phyloP scores from a whole-genome alignment of 495 filamentous ascomycete species.

The Friedmanniomyces simplex region DNA sequence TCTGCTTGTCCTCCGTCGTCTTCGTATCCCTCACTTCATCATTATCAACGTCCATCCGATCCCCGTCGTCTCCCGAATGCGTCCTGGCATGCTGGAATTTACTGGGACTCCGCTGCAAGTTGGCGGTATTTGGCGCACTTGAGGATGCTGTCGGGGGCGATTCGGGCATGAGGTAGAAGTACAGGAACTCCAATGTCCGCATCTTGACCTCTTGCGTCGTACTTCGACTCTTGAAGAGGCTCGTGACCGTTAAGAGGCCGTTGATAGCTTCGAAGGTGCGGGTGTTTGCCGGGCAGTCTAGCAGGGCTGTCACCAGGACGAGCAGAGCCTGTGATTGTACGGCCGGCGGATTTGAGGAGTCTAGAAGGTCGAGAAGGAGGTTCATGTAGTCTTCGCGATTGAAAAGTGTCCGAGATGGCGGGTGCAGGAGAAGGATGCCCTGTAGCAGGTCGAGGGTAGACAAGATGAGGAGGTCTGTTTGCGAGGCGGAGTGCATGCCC shows the following conservation, averaged over 20 bases:
- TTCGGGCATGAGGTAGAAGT: conserved; percentile 97
- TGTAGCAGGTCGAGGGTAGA: conserved; percentile 84
- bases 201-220: conserved; percentile 83
- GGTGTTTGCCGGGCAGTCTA: conserved; percentile 73
- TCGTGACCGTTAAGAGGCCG: conserved; percentile 85
- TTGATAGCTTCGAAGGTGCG: conserved; percentile 89
- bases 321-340: conserved; percentile 85
- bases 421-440: conserved; percentile 81
- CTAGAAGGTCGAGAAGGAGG: conserved; percentile 85
- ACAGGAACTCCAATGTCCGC: conserved; percentile 86
- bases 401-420: conserved; percentile 82
- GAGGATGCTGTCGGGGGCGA: conserved; percentile 42
- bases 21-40: conserved; percentile 40
- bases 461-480: conserved; percentile 82
- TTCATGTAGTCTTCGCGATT: conserved; percentile 92
- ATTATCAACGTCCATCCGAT: conserved; percentile 26
- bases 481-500: conserved; percentile 53
- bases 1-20: conserved; percentile 81
- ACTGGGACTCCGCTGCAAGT: conserved; percentile 60
- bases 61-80: conserved; percentile 28
- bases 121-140: conserved; percentile 24
- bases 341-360: conserved; percentile 79
- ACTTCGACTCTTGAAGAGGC: conserved; percentile 74
- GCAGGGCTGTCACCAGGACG: conserved; percentile 76
- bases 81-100: conserved; percentile 44